Percentiles rank a stretch among this genome's conserved stretches.
Conservation (phyloP, 2,329 filamentous ascomycete genomes). For the Clarireedia hainanense region DNA sequence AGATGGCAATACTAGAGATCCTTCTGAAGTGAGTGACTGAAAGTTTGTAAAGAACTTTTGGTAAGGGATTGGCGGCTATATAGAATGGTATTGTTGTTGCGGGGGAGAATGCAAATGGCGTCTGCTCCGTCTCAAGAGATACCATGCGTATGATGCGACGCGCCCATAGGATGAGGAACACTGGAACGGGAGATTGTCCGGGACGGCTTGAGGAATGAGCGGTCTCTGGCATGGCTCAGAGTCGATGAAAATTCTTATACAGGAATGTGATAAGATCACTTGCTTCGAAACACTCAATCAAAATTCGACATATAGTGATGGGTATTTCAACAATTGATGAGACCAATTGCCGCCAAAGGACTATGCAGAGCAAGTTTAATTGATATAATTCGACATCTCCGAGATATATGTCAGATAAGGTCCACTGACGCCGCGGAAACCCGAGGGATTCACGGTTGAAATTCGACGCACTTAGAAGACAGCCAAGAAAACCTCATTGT, state of each 20-base stretch:
- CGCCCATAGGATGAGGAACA: background rate
- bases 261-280: background rate
- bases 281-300: background rate
- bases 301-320: background rate
- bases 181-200: no score
- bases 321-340: background rate
- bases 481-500: no score
- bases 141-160: background rate
- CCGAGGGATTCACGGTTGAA: no score
- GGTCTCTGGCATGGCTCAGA: background rate
- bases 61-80: background rate
- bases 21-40: conserved; percentile 3
- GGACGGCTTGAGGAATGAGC: conserved; percentile 1
- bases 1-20: conserved; percentile 2
- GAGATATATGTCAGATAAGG: no score
- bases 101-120: conserved; percentile 7
- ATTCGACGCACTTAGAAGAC: no score
- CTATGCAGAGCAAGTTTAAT: no score
- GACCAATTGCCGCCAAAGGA: background rate
- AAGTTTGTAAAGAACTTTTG: background rate
- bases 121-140: background rate
- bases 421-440: no score
- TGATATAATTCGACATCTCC: no score
- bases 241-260: background rate
- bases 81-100: conserved; percentile 2